Base-by-base conservation (phyloP, 768 basidiomycete species). In the Boletus barrowsii region DNA sequence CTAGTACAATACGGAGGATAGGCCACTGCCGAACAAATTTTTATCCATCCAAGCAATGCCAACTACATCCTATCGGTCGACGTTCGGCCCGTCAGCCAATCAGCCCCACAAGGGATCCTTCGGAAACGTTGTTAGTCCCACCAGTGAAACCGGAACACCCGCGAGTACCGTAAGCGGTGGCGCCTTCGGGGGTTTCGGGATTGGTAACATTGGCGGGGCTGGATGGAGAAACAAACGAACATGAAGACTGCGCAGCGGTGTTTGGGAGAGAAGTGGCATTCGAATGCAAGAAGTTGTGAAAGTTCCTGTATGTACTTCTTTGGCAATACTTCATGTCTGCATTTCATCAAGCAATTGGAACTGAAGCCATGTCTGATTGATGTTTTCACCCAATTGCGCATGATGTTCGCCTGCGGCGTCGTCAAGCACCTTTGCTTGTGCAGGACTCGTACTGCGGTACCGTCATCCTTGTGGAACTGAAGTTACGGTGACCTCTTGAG, bases 1-100 rank as follows among this genome's bases (percentile, higher is more conserved):
- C 10, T 62, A 92, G 88, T 93, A 84, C 61, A 92, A 94, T 66
- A 89, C 84, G n/a, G 92, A 93, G 51, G 90, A 93, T 61, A 80
- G 88, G 29, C 91, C 92, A 2, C 78, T 81, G 6, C 83, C 83
- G 1, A 88, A 88, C 72, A 92, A 90, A 67, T 94, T 92, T 73
- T 72, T 93, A 26, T 80, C 86, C 10, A 90, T 93, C 55, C 87
- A 89, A 66, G 72, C 87, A 1, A 73, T 86, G 45, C 89, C 90
- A 3, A 66, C 73, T 29, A 82, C 87, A 2, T 80, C 83, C 1
- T 90, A 81, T 74, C 82, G 89, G 39, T 74, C 87, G 0, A 79
- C 81, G 11, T 90, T 90, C 74, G 80, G 81, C 55, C 41, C 65
- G 10, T 53, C 68, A n/a, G 53, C 53, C 17, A 55, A 14, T 43